A percentile compares a stretch with the other conserved stretches of the same genome.
Evolutionary conservation across 2,329 filamentous ascomycete species (phyloP).

Genomic region (Pseudogymnoascus sp.): DNA sequence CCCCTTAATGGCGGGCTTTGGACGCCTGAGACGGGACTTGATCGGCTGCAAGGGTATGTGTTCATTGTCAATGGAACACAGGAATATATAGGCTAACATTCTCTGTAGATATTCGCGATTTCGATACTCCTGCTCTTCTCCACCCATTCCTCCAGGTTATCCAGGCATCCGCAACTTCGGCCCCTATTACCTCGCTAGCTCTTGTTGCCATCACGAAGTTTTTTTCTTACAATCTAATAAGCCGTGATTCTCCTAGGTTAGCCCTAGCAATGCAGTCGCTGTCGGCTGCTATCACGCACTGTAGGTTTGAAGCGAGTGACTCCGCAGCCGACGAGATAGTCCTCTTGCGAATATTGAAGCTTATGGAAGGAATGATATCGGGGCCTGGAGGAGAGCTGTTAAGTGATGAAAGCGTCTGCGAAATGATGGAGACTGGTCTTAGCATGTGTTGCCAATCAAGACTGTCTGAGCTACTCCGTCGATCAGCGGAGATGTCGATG

Average conservation of each 20-base stretch:
- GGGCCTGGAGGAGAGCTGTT: slow-evolving; percentile 85
- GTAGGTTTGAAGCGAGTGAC: slow-evolving; percentile 94
- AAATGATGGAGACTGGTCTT: slow-evolving; percentile 97
- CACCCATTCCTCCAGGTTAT: slow-evolving; percentile 96
- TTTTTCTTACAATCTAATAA: slow-evolving; percentile 88
- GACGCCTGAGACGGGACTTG: slow-evolving; percentile 78
- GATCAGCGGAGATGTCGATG: slow-evolving; percentile 94
- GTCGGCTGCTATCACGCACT: slow-evolving; percentile 92
- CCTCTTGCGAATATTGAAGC: slow-evolving; percentile 82
- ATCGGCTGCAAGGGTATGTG: slow-evolving; percentile 70
- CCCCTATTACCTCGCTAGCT: slow-evolving; percentile 90
- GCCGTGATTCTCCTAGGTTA: slow-evolving; percentile 75
- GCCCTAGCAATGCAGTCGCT: slow-evolving; percentile 88
- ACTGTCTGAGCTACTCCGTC: slow-evolving; percentile 80
- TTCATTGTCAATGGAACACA: not conserved
- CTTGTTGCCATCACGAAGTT: slow-evolving; percentile 94
- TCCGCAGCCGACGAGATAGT: slow-evolving; percentile 93
- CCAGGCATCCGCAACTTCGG: slow-evolving; percentile 89
- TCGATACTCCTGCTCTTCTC: slow-evolving; percentile 83
- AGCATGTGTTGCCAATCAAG: slow-evolving; percentile 95
- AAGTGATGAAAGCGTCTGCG: slow-evolving; percentile 97
- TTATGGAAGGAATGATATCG: slow-evolving; percentile 98
- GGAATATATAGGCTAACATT: slow-evolving; percentile 23
- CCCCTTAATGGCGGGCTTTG: slow-evolving; percentile 90
- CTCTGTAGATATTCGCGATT: slow-evolving; percentile 66